Conservation (phyloP, 2,329 filamentous ascomycete genomes). For the Cytospora schulzeri region DNA sequence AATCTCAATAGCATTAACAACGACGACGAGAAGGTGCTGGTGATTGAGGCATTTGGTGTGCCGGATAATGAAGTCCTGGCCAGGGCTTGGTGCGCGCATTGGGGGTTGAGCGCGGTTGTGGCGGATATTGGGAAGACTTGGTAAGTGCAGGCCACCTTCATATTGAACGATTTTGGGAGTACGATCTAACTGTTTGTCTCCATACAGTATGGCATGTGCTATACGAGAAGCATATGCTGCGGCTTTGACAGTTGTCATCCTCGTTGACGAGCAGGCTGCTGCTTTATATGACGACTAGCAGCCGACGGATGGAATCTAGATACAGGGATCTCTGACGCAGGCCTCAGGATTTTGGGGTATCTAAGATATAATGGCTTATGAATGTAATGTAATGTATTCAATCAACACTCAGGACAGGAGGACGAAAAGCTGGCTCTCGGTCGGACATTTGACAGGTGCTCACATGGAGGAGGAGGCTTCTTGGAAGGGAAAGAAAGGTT, state of each 20-base stretch:
- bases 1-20: conserved; percentile 18
- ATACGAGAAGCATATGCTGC: conserved; percentile 76
- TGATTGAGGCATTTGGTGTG: conserved; percentile 73
- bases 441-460: not conserved
- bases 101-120: conserved; percentile 71
- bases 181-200: conserved; percentile 24
- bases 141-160: conserved; percentile 43
- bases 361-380: not conserved
- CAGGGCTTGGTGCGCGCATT: conserved; percentile 75
- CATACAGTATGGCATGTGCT: conserved; percentile 66
- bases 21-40: conserved; percentile 65
- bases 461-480: not conserved
- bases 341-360: not conserved
- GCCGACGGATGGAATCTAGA: conserved; percentile 1
- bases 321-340: not conserved
- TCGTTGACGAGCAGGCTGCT: conserved; percentile 57
- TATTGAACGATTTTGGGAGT: not conserved
- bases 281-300: conserved; percentile 44
- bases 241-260: conserved; percentile 70
- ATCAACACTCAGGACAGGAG: not conserved
- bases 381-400: conserved; percentile 11
- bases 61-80: conserved; percentile 76
- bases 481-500: not conserved
- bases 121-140: conserved; percentile 70
- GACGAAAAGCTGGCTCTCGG: not conserved